Conservation (phyloP, 192 early-diverging fungal species). For the Umbelopsis ramanniana region DNA sequence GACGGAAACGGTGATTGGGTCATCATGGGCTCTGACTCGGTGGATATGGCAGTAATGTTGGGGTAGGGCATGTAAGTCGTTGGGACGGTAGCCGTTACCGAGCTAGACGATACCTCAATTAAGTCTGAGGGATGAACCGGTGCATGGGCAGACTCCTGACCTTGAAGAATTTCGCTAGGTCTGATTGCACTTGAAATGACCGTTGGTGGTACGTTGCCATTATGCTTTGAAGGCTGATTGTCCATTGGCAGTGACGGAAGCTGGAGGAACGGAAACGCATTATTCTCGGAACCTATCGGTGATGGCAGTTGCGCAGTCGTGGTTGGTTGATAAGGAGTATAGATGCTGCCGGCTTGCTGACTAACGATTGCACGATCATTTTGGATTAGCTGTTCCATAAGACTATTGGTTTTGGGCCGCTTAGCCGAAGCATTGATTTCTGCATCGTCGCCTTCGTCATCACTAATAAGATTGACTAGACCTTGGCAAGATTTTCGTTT, state of each 20-base stretch:
- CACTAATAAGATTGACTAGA: constrained; percentile 21
- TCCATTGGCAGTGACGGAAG: background rate
- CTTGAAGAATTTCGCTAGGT: no score
- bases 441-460: constrained; percentile 19
- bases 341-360: background rate
- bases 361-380: background rate
- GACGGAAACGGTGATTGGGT: background rate
- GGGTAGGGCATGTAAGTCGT: no score
- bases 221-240: background rate
- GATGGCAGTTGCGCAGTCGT: background rate
- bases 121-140: no score
- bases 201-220: background rate
- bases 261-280: background rate
- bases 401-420: background rate
- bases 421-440: background rate
- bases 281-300: background rate
- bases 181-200: background rate
- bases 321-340: background rate
- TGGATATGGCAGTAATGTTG: no score
- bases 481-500: background rate
- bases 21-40: no score
- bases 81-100: no score
- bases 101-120: no score
- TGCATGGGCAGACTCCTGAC: no score
- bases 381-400: background rate